Evolutionary conservation across 2,329 filamentous ascomycete genomes (phyloP), one percentile per base, ranked within the genome.

Genomic region (Colletotrichum destructivum): DNA sequence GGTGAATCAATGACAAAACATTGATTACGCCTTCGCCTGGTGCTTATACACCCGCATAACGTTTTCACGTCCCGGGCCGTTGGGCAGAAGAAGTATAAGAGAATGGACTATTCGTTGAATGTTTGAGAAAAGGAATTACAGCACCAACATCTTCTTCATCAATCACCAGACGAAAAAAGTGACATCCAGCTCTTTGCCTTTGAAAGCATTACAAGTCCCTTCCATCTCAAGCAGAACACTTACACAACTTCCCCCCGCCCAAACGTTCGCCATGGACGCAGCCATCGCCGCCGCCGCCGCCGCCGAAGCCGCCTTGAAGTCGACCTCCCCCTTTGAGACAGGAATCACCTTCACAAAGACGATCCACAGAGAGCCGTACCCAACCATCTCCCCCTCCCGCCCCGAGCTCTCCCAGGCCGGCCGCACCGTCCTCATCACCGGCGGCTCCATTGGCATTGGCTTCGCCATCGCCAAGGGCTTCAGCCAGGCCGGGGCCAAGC

Each of bases 391-490:
- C 0, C 79, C 84, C 2, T 55, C 73, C 0, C 79, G 80, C 0
- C 79, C 82, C 0, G 80, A 82, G 70, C 75, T 86, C 8, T 82
- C 78, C 5, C 83, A 86, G 57, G 75, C 77, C 1, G 84, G 84
- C n/a, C 77, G 78, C 21, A 90, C 86, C 0, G 88, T 92, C 7
- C 83, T 94, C 11, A 89, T 94, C 77, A 92, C 90, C 1, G 92
- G 92, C 51, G 90, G 87, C n/a, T 88, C 88, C 0, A 87, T 85
- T 0, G 91, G 92, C 38, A 90, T 94, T 57, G 92, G 92, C 1
- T 88, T 89, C 67, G 88, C 89, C 0, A 88, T 92, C 16, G 91
- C 91, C 3, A 84, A 86, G 59, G 83, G 90, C 57, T 94, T 86
- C 73, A 79, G 81, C 12, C 68, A 75, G 1, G 86, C 86, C 0